Evolutionary conservation across 352 stramenopile species (phyloP).

Genomic region (Thraustotheca clavata): DNA sequence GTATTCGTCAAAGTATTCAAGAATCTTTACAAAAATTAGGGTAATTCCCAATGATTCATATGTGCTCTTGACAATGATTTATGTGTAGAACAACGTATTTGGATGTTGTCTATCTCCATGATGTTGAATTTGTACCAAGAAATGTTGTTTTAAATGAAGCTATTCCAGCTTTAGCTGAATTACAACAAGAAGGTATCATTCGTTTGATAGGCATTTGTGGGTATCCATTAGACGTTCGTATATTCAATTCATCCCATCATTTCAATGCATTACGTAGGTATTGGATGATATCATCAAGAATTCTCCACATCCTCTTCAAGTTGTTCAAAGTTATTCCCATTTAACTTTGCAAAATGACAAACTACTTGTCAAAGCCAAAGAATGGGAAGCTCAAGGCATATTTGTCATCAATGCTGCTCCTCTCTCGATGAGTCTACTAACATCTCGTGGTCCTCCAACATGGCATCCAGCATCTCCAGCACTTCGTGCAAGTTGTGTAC

Average conservation of each 20-base stretch:
- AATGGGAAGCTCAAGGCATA: slow-evolving; percentile 23
- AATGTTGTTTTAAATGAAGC: slow-evolving; percentile 47
- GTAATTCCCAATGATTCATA: neutral
- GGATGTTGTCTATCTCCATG: slow-evolving; percentile 70
- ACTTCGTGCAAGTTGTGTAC: slow-evolving; percentile 1
- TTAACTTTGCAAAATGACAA: slow-evolving; percentile 27
- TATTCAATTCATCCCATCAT: slow-evolving; percentile 34
- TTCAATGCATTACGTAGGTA: slow-evolving; percentile 60
- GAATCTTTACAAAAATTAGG: slow-evolving; percentile 47
- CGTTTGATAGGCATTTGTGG: slow-evolving; percentile 60
- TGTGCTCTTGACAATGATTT: neutral
- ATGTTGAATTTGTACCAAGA: slow-evolving; percentile 66
- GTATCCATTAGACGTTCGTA: slow-evolving; percentile 62
- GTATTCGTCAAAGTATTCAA: slow-evolving; percentile 45
- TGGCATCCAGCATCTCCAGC: slow-evolving; percentile 52
- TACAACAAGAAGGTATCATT: slow-evolving; percentile 34
- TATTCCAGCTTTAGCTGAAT: slow-evolving; percentile 42
- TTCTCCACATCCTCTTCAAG: slow-evolving; percentile 10
- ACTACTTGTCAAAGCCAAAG: slow-evolving; percentile 2
- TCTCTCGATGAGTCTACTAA: slow-evolving; percentile 70
- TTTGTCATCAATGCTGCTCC: slow-evolving; percentile 51
- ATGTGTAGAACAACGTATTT: slow-evolving; percentile 34
- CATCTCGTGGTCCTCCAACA: slow-evolving; percentile 25
- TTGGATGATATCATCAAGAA: slow-evolving; percentile 29
- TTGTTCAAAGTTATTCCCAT: slow-evolving; percentile 22